A percentile compares a stretch with the other conserved stretches of the same genome.
phyloP scores from a whole-genome alignment of 2,329 filamentous ascomycete species.

The Microthyrium microscopicum region DNA sequence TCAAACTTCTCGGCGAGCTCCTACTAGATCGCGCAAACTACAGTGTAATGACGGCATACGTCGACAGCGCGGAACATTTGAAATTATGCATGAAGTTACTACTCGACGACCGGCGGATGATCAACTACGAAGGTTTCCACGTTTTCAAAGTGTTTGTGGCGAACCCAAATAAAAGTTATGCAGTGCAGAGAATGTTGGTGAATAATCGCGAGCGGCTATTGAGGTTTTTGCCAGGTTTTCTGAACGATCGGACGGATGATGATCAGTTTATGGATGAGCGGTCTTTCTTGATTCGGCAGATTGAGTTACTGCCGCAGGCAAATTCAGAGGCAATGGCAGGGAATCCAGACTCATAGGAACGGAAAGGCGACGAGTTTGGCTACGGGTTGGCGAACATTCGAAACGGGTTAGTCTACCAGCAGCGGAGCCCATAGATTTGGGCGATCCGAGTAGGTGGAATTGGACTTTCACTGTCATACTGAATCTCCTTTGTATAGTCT shows the following conservation, averaged over 20 bases:
- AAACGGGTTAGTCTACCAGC: too few relatives aligned
- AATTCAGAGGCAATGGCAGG: too few relatives aligned
- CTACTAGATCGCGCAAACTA: conserved; percentile 92
- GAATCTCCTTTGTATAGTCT: too few relatives aligned
- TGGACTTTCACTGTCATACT: too few relatives aligned
- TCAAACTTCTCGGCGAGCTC: conserved; percentile 91
- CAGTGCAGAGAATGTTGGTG: conserved; percentile 86
- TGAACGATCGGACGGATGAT: conserved; percentile 90
- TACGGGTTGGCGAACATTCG: too few relatives aligned
- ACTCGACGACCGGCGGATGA: conserved; percentile 93
- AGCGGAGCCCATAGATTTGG: too few relatives aligned
- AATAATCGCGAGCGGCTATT: conserved; percentile 90
- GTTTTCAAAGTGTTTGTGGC: conserved; percentile 99
- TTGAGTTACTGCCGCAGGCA: conserved; percentile 35
- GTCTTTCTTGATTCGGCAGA: conserved; percentile 92
- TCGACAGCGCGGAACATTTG: conserved; percentile 85
- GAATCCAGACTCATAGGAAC: too few relatives aligned
- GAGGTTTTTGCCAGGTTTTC: conserved; percentile 74
- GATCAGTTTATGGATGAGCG: conserved; percentile 98
- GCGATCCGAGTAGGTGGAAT: too few relatives aligned
- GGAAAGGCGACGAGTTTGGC: too few relatives aligned
- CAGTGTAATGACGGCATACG: conserved; percentile 93
- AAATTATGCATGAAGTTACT: conserved; percentile 98
- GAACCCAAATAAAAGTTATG: conserved; percentile 94
- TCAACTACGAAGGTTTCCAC: conserved; percentile 97